Percentiles rank a stretch among this genome's conserved stretches.
Evolutionary conservation across 768 basidiomycete genomes (phyloP).

Genomic region (Phaffia australis): DNA sequence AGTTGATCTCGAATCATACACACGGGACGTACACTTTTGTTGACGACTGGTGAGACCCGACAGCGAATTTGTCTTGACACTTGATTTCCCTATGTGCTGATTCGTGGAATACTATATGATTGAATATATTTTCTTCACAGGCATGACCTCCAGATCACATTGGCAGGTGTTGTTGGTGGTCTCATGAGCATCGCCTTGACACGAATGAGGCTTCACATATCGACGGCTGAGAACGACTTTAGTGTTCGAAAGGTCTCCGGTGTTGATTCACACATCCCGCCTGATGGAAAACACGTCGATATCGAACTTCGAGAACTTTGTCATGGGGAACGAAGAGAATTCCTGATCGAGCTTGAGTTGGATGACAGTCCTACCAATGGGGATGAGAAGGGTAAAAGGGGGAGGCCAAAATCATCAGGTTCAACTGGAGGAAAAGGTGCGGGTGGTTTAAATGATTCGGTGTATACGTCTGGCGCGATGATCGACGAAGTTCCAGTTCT

Average conservation of each 20-base stretch:
- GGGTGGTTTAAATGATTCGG: conserved; percentile 30
- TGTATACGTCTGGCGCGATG: conserved; percentile 79
- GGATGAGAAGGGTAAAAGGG: conserved; percentile 16
- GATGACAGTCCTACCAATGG: conserved; percentile 33
- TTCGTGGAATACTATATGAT: neutral
- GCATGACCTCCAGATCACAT: conserved; percentile 80
- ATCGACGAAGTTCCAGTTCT: conserved; percentile 95
- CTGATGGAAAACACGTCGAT: conserved; percentile 90
- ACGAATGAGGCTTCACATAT: conserved; percentile 91
- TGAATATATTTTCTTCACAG: conserved; percentile 17
- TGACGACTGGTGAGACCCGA: conserved; percentile 21
- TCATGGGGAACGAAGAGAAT: conserved; percentile 95
- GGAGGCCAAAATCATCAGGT: neutral
- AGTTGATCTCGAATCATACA: conserved; percentile 98
- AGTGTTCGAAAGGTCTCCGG: conserved; percentile 90
- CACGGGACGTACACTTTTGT: conserved; percentile 87
- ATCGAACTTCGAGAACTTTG: conserved; percentile 87
- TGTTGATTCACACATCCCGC: conserved; percentile 69
- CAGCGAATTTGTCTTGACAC: neutral
- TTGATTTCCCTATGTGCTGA: neutral
- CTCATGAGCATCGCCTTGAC: conserved; percentile 90
- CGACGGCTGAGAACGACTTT: conserved; percentile 83
- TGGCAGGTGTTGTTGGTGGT: conserved; percentile 89
- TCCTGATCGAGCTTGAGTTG: conserved; percentile 93
- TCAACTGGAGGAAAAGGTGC: neutral